Base-by-base conservation (phyloP, 2,329 filamentous ascomycete species). In the Cordyceps farinosa region DNA sequence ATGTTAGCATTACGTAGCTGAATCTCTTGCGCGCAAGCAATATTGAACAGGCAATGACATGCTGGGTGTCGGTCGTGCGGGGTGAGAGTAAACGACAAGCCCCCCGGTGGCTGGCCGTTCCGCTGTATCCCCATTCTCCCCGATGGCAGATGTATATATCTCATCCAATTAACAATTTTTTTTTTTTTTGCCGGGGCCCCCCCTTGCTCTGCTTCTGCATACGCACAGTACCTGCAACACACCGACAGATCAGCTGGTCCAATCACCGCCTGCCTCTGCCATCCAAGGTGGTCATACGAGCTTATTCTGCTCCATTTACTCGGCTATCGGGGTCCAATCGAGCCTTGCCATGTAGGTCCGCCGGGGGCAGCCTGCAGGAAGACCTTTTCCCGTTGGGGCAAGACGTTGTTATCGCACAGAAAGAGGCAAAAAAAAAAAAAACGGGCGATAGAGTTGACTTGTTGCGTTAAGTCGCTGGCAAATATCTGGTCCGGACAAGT, bases 271-370 rank as follows among this genome's bases (percentile, higher is more conserved):
- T 6, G 50, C 30, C 15, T 38, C 34, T n/a, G 32, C 32, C 17
- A n/a, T 40, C 50, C 38, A 52, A 50, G 38, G 58, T 61, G 48
- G 58, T 61, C 40, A 53, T 54, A 54, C 50, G 58, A 53, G 58
- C 58, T 61, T 61, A 53, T 53, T 61, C 58, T 53, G 34, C 58
- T 42, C 56, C 56, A 59, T 59, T 29, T 9, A n/a, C 56, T 54
- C 58, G 58, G 58, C 48, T 61, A 38, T 54, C 58, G 58, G 48
- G 45, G 40, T 53, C 58, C 58, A 61, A 61, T 61, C 7, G 48
- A 61, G 38, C 38, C 38, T 45, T 45, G 58, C 40, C 48, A 53
- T 45, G 40, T 61, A 34, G 48, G 22, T 36, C 38, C 38, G 8
- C 29, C 57, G 51, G 57, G 57, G 47, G 36, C 57, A 42, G n/a